Percentiles rank a stretch among this genome's conserved stretches.
phyloP scores from a whole-genome alignment of 2,329 filamentous ascomycete genomes.

The Paraphoma sp. region DNA sequence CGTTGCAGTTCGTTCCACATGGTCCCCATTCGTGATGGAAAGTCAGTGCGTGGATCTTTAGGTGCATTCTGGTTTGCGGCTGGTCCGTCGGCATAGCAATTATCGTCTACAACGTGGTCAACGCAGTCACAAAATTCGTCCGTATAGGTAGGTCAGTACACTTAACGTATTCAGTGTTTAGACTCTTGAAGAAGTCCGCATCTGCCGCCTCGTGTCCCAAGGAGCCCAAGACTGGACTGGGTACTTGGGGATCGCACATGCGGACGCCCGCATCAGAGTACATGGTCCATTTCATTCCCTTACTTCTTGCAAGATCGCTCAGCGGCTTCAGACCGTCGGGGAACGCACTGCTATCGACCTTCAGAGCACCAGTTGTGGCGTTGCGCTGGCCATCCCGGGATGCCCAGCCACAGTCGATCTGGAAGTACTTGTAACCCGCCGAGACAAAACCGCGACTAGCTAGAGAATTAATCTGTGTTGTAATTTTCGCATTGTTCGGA shows the following conservation, averaged over 20 bases:
- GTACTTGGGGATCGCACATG: slow-evolving; percentile 24
- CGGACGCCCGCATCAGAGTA: slow-evolving; percentile 27
- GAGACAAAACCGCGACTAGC: slow-evolving; percentile 22
- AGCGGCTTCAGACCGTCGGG: slow-evolving; percentile 22
- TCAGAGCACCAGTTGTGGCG: slow-evolving; percentile 20
- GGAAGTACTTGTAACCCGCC: slow-evolving; percentile 27
- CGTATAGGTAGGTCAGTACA: slow-evolving; percentile 6
- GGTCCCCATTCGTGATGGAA: slow-evolving; percentile 16
- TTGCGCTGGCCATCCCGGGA: slow-evolving; percentile 23
- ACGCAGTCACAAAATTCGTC: background rate
- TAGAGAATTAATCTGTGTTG: slow-evolving; percentile 22
- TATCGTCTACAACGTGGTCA: slow-evolving; percentile 17
- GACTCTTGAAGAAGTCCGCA: slow-evolving; percentile 25
- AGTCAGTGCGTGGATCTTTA: slow-evolving; percentile 22
- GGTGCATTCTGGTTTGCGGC: slow-evolving; percentile 21
- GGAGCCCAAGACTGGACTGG: slow-evolving; percentile 21
- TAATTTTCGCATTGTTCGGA: slow-evolving; percentile 19
- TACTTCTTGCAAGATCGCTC: slow-evolving; percentile 25
- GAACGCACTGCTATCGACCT: slow-evolving; percentile 17
- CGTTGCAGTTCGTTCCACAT: slow-evolving; percentile 29
- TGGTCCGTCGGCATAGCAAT: slow-evolving; percentile 24
- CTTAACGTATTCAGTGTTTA: slow-evolving; percentile 27
- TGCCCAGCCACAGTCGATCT: slow-evolving; percentile 26
- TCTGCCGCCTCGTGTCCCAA: slow-evolving; percentile 23
- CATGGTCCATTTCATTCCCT: slow-evolving; percentile 33